Percentiles rank a stretch among this genome's conserved stretches.
phyloP scores from a whole-genome alignment of 768 basidiomycete species.

The Leucocoprinus sp. region DNA sequence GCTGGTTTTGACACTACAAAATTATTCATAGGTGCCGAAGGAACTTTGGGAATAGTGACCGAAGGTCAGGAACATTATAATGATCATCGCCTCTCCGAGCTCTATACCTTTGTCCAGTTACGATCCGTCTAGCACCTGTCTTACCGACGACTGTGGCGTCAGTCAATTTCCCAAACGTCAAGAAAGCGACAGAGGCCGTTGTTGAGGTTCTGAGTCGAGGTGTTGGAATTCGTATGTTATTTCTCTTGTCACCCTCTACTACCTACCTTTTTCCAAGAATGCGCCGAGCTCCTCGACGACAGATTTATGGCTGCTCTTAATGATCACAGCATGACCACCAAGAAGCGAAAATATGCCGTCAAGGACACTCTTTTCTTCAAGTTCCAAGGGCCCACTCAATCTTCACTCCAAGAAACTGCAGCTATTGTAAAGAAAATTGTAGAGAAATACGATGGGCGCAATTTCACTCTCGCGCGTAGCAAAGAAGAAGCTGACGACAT shows the following conservation, averaged over 20 bases:
- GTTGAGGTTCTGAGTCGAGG: constrained; percentile 65
- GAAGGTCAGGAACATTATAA: constrained; percentile 43
- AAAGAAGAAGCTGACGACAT: constrained; percentile 60
- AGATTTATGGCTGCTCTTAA: constrained; percentile 59
- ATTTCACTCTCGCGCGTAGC: constrained; percentile 55
- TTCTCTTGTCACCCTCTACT: neutral
- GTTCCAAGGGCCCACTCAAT: constrained; percentile 63
- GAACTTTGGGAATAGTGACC: constrained; percentile 81
- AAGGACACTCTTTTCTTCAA: constrained; percentile 80
- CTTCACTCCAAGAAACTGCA: constrained; percentile 54
- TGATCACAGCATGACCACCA: constrained; percentile 37
- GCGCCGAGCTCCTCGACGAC: constrained; percentile 76
- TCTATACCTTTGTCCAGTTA: constrained; percentile 38
- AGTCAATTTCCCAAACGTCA: constrained; percentile 72
- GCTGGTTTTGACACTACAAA: constrained; percentile 85
- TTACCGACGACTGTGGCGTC: constrained; percentile 79
- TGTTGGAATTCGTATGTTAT: constrained; percentile 61
- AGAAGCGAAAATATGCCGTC: constrained; percentile 45
- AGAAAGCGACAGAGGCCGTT: constrained; percentile 66
- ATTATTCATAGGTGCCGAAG: constrained; percentile 76
- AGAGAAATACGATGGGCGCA: constrained; percentile 56
- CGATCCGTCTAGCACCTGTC: constrained; percentile 72
- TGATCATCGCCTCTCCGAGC: neutral
- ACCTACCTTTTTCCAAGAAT: constrained; percentile 38
- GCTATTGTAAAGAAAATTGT: constrained; percentile 49